A percentile compares a stretch with the other conserved stretches of the same genome.
These are phyloP conservation scores for Syzygium aqueum DNA, from an alignment of 345 rosid genomes.

Conservation along the genomic window DNA sequence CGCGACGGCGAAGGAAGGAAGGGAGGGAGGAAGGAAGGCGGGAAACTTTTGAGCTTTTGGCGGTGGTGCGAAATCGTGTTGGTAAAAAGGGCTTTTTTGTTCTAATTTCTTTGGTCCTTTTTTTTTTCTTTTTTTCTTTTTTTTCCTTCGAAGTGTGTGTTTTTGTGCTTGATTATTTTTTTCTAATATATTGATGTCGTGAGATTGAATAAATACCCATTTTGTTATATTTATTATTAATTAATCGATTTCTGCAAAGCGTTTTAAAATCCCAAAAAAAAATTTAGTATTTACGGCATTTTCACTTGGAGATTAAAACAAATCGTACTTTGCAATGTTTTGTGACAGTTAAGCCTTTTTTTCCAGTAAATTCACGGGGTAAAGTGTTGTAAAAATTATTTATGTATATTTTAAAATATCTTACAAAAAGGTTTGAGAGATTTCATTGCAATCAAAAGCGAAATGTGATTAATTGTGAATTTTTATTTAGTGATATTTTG, in stretches of 20 bases:
- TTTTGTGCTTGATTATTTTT: neutral
- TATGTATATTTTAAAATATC: neutral
- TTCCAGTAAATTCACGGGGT: neutral
- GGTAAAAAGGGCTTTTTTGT: neutral
- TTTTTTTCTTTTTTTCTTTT: neutral
- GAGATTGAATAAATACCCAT: neutral
- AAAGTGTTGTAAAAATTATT: fast-evolving
- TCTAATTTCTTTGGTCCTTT: neutral
- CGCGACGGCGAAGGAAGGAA: neutral
- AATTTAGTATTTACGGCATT: neutral
- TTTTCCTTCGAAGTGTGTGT: neutral
- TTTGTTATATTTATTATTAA: neutral
- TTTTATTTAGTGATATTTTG: neutral
- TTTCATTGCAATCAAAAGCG: neutral
- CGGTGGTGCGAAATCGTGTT: neutral
- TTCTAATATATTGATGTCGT: neutral
- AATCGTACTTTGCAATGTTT: fast-evolving
- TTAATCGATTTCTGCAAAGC: too few species aligned
- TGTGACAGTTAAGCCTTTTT: neutral
- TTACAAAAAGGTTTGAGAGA: neutral
- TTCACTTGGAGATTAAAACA: neutral
- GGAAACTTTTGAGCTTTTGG: neutral
- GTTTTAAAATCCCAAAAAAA: neutral
- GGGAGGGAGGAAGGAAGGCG: neutral
- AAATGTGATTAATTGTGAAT: neutral